Conservation (phyloP, 2,329 filamentous ascomycete genomes). For the Canariomyces notabilis region DNA sequence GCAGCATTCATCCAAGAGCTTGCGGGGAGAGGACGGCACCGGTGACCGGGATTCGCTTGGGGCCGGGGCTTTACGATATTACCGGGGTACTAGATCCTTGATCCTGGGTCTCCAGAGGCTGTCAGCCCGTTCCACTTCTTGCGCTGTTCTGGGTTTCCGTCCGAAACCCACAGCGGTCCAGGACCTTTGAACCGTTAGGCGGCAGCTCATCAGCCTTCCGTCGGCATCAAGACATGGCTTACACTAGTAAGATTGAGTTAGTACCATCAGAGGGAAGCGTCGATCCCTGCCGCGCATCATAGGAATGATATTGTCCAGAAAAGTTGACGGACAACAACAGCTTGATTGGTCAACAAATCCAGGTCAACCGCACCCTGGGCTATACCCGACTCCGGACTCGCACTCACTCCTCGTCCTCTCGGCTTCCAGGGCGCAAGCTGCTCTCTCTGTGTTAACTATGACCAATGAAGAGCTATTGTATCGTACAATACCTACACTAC, state of each 20-base stretch:
- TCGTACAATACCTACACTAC: no score
- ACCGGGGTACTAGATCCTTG: slow-evolving; percentile 11
- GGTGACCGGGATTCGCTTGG: slow-evolving; percentile 16
- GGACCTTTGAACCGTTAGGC: no score
- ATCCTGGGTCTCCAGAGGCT: neutral
- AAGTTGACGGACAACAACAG: neutral
- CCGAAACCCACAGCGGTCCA: no score
- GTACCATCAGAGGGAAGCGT: slow-evolving; percentile 14
- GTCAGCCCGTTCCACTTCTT: neutral
- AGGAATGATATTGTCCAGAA: slow-evolving; percentile 6
- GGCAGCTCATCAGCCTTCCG: no score
- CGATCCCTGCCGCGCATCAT: slow-evolving; percentile 26
- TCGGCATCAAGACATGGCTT: neutral
- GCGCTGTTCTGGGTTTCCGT: neutral
- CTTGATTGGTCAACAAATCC: no score
- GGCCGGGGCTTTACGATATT: slow-evolving; percentile 4
- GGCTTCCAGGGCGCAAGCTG: no score
- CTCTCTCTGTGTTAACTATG: no score
- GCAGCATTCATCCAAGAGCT: no score
- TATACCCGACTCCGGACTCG: no score
- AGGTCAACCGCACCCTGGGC: no score
- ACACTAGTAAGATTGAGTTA: slow-evolving; percentile 15
- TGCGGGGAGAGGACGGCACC: slow-evolving; percentile 17
- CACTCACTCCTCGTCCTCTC: no score
- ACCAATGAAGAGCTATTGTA: no score